Evolutionary conservation across 176 grass and related monocot species (phyloP), one percentile per base, ranked within the genome.

Genomic region (Lolium multiflorum): DNA sequence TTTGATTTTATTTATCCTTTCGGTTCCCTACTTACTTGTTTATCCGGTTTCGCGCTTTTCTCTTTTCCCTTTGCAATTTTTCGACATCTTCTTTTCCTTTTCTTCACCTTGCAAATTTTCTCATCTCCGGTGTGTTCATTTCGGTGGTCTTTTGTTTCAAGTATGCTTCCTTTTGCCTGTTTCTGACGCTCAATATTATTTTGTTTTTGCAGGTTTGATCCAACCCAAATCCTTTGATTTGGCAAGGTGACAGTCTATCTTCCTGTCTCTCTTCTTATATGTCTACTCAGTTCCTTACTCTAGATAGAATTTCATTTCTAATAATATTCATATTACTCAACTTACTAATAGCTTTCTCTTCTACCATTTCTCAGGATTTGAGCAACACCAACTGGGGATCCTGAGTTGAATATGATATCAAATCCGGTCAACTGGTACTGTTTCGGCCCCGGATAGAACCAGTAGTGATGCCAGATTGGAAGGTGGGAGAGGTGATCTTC

Each of bases 401-500:
- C 38, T 48, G 84, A 83, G 79, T 82, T 89, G 77, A 93, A 87
- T 89, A 93, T 93, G 91, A 81, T 89, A 87, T 81, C 91, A 89
- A 84, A 93, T 82, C 77, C 31, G 77, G 80, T 79, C 17, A 24
- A 86, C 28, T 79, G 56, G 79, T 93, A 87, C 48, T 81, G 81
- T 85, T 93, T 87, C 26, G 91, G 85, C 31, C 91, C 91, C 15
- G 91, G 88, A 90, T 93, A 93, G 85, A 93, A 61, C n/a, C 71
- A 61, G 88, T 56, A 91, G 88, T 38, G 88, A 93, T 93, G 91
- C 91, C 81, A 89, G 88, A 90, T 87, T 93, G 84, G 85, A 87
- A 65, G 64, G 88, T 65, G 78, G 63, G 76, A 67, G 91, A 93
- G 91, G 91, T 93, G 77, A 89, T 70, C 12, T 61, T 22, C 15